Evolutionary conservation across 164 flowering plant genomes (phyloP).

Genomic region (grape (Vitis vinifera)): ASM3070453v1 NC_081815.1:9553501-9554000

Average conservation of each 20-base stretch:
- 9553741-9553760: slow-evolving; percentile 12
- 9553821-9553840: slow-evolving; percentile 26
- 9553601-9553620: slow-evolving; percentile 75
- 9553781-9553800: slow-evolving; percentile 13
- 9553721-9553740: slow-evolving; percentile 20
- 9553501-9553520: slow-evolving; percentile 4
- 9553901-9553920: slow-evolving; percentile 71
- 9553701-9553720: slow-evolving; percentile 26
- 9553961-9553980: slow-evolving; percentile 55
- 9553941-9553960: slow-evolving; percentile 61
- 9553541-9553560: slow-evolving; percentile 1
- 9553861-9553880: slow-evolving; percentile 80
- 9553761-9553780: slow-evolving; percentile 2
- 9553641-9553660: slow-evolving; percentile 71
- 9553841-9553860: slow-evolving; percentile 27
- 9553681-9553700: slow-evolving; percentile 39
- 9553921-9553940: slow-evolving; percentile 54
- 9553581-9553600: slow-evolving; percentile 62
- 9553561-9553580: slow-evolving; percentile 31
- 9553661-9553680: slow-evolving; percentile 82
- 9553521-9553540: neutral
- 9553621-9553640: slow-evolving; percentile 89
- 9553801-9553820: slow-evolving; percentile 11
- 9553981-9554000: slow-evolving; percentile 36
- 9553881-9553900: slow-evolving; percentile 86